Percentiles rank a stretch among this genome's conserved stretches.
These are phyloP conservation scores for Lipomyces yamadae DNA, from an alignment of 805 yeast genomes.

Conservation along the genomic window DNA sequence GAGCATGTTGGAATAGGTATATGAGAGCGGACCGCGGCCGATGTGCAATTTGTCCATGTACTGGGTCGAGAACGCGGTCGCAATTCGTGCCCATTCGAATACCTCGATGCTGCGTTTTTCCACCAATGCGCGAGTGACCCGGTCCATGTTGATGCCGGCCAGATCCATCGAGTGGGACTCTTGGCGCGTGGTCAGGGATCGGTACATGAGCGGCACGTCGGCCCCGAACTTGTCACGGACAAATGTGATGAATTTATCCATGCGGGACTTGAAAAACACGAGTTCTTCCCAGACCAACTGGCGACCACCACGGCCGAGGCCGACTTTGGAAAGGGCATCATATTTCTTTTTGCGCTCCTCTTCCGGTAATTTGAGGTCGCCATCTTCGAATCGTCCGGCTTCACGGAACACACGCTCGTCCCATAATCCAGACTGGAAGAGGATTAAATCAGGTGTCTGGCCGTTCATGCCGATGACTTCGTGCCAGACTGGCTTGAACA, in stretches of 20 bases:
- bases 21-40: conserved; percentile 22
- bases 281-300: conserved; percentile 33
- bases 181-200: conserved; percentile 26
- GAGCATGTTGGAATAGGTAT: conserved; percentile 28
- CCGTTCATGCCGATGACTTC: conserved; percentile 31
- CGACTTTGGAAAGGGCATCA: conserved; percentile 8
- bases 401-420: conserved; percentile 36
- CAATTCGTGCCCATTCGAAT: conserved; percentile 30
- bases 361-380: conserved; percentile 17
- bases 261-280: conserved; percentile 26
- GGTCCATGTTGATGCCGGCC: conserved; percentile 26
- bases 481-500: conserved; percentile 24
- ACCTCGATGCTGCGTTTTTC: conserved; percentile 20
- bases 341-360: conserved; percentile 11
- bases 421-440: conserved; percentile 35
- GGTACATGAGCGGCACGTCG: conserved; percentile 29
- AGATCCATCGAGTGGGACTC: conserved; percentile 21
- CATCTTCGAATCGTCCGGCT: conserved; percentile 17
- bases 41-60: conserved; percentile 29
- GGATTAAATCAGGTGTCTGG: conserved; percentile 26
- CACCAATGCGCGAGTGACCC: conserved; percentile 27
- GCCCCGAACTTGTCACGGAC: conserved; percentile 25
- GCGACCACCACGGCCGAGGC: conserved; percentile 30
- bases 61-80: conserved; percentile 23
- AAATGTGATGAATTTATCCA: conserved; percentile 20